phyloP scores from a whole-genome alignment of 441 rosid genomes.

The Gossypium aridum region DNA sequence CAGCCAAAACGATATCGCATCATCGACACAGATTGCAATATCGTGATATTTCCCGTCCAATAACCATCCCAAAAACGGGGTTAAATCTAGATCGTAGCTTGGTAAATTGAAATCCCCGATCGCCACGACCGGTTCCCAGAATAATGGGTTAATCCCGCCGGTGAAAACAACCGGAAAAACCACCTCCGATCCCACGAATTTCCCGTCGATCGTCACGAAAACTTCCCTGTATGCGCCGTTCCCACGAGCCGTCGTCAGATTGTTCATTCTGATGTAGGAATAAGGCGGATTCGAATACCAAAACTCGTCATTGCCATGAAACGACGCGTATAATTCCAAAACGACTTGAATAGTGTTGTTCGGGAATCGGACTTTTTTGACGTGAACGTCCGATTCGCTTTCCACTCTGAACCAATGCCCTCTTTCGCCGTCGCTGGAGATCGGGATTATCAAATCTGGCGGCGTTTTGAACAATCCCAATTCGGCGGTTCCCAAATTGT shows the following conservation, averaged over 20 bases:
- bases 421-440: constrained; percentile 28
- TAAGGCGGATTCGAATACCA: constrained; percentile 89
- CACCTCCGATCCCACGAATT: constrained; percentile 59
- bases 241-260: constrained; percentile 51
- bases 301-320: constrained; percentile 81
- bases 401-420: constrained; percentile 68
- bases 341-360: constrained; percentile 41
- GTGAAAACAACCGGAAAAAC: constrained; percentile 73
- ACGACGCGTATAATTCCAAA: constrained; percentile 63
- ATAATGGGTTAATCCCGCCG: constrained; percentile 78
- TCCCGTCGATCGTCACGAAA: constrained; percentile 56
- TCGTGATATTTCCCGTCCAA: no score
- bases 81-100: no score
- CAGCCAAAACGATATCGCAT: no score
- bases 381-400: constrained; percentile 33
- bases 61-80: no score
- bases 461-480: constrained; percentile 30
- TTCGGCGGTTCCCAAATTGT: neutral
- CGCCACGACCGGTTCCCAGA: constrained; percentile 64
- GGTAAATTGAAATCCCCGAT: no score
- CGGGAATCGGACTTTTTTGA: constrained; percentile 44
- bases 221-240: constrained; percentile 75
- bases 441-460: constrained; percentile 59
- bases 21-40: no score
- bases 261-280: constrained; percentile 50